Evolutionary conservation across 371 early-diverging fungal genomes (phyloP).

Genomic region (Mucor ambiguus): DNA sequence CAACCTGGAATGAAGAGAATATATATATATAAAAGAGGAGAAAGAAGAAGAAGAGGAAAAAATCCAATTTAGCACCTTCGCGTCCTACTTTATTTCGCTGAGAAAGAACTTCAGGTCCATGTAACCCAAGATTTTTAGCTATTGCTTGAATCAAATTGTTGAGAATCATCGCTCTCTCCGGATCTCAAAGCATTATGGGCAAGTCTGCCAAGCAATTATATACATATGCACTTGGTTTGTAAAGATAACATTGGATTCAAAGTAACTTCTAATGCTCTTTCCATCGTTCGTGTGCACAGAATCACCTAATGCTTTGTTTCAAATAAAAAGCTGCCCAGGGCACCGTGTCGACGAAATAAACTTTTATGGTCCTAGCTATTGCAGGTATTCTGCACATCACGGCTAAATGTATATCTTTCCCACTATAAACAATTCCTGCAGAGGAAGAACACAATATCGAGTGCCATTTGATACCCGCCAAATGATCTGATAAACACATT

Average conservation of each 20-base stretch:
- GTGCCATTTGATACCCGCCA: neutral
- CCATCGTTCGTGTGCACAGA: neutral
- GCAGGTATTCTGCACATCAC: neutral
- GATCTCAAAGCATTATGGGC: neutral
- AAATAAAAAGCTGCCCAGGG: neutral
- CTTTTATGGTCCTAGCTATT: neutral
- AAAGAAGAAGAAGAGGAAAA: neutral
- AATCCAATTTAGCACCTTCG: neutral
- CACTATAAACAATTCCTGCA: neutral
- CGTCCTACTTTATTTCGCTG: constrained; percentile 1
- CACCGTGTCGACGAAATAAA: neutral
- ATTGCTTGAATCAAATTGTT: neutral
- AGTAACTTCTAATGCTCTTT: neutral
- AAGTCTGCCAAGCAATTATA: neutral
- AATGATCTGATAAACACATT: neutral
- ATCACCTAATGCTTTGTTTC: neutral
- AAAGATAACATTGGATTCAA: neutral
- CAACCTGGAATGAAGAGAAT: neutral
- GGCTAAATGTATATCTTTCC: neutral
- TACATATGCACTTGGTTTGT: neutral
- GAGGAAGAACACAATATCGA: neutral
- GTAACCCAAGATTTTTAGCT: neutral
- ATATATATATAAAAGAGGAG: too few relatives aligned
- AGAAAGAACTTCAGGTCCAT: neutral
- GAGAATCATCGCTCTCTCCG: neutral